phyloP scores from a whole-genome alignment of 176 grass and related monocot genomes.

The Zea luxurians region DNA sequence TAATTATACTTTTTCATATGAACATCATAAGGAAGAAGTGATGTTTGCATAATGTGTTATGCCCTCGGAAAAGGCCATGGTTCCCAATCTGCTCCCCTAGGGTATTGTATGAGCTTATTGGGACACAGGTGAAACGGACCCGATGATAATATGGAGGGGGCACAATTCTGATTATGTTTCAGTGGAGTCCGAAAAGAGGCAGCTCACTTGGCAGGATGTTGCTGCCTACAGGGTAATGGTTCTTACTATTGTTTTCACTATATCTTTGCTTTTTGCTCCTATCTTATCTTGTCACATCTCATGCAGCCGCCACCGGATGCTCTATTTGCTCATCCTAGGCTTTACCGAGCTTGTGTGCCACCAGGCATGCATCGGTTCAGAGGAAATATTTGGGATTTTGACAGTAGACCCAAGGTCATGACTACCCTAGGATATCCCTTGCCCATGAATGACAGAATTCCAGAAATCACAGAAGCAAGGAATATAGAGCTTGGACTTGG shows the following conservation, averaged over 20 bases:
- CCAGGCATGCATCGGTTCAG: slow-evolving; percentile 98
- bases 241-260: slow-evolving; percentile 5
- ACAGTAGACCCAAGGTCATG: no score
- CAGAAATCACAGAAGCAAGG: slow-evolving; percentile 57
- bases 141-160: no score
- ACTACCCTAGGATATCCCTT: no score
- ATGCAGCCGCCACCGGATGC: slow-evolving; percentile 91
- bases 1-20: no score
- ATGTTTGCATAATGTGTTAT: no score
- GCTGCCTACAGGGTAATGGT: slow-evolving; percentile 74
- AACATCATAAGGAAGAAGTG: no score
- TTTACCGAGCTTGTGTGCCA: slow-evolving; percentile 95
- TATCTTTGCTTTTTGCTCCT: not conserved
- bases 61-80: no score
- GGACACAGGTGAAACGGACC: no score
- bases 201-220: slow-evolving; percentile 86
- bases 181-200: slow-evolving; percentile 84
- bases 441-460: no score
- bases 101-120: no score
- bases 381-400: slow-evolving; percentile 57
- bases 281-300: slow-evolving; percentile 22
- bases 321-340: slow-evolving; percentile 91
- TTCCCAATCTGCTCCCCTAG: no score
- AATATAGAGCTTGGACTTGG: slow-evolving; percentile 98
- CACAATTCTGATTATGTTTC: slow-evolving; percentile 73